Evolutionary conservation across 306 rosid species (phyloP).

Genomic region (Quercus agrifolia): DNA sequence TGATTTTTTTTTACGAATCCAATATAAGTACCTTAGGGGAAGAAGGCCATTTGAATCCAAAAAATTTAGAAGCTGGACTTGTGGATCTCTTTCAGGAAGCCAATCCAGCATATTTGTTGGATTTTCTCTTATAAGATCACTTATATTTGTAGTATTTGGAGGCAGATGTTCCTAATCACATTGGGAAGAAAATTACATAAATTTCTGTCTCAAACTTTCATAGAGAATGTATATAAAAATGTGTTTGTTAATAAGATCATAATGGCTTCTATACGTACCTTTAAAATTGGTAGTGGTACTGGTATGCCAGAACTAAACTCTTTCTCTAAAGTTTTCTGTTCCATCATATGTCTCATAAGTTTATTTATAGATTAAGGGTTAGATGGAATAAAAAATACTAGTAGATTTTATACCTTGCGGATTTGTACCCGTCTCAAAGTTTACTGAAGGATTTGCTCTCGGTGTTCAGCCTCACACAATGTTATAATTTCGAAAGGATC

Average conservation of each 20-base stretch:
- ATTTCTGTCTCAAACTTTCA: not conserved
- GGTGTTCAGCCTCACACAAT: slow-evolving; percentile 42
- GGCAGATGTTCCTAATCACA: slow-evolving; percentile 23
- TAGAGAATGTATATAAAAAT: no score
- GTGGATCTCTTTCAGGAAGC: slow-evolving; percentile 39
- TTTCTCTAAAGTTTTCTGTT: slow-evolving; percentile 40
- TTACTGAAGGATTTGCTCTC: slow-evolving; percentile 42
- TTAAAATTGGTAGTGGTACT: not conserved
- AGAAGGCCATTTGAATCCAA: slow-evolving; percentile 36
- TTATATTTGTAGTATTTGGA: slow-evolving; percentile 20
- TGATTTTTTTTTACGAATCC: not conserved
- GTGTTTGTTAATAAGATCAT: not conserved
- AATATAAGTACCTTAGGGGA: slow-evolving; percentile 32
- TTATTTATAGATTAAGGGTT: not conserved
- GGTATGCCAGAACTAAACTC: slow-evolving; percentile 18
- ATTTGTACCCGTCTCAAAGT: slow-evolving; percentile 42
- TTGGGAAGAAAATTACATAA: not conserved
- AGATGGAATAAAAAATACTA: not conserved
- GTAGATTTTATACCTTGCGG: slow-evolving; percentile 35
- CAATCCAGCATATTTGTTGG: slow-evolving; percentile 35
- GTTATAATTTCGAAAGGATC: slow-evolving; percentile 50
- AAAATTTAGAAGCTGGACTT: slow-evolving; percentile 35
- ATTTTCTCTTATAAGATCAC: slow-evolving; percentile 22
- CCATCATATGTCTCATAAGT: not conserved
- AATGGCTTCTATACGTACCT: slow-evolving; percentile 25